Base-by-base conservation (phyloP, 2,329 filamentous ascomycete species). In the Aureobasidium sp. region DNA sequence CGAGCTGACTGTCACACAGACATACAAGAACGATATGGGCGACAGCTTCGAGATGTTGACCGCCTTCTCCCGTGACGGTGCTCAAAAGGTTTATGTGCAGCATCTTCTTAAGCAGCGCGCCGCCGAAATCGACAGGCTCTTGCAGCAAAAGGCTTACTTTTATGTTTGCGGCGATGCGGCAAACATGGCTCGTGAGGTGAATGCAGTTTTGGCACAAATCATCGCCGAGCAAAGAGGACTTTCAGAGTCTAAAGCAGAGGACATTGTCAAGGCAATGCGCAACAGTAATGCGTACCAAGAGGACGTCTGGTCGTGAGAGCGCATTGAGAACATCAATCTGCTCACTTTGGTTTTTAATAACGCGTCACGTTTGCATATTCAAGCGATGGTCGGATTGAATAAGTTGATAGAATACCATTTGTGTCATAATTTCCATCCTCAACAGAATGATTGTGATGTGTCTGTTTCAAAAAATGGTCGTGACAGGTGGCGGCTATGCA, bases 101-200 rank as follows among this genome's bases (percentile, higher is more conserved):
- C 90, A 98, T 71, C 81, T 87, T 57, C 79, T 98, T 56, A 85
- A 87, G 72, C 88, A 97, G 70, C 79, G 84, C 47, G 84, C 87
- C 55, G 80, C 87, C 63, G 83, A 95, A 63, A 79, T 98, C 72
- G 91, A 95, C 71, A 84, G 91, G 59, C 81, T 98, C 1, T 78
- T 98, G 8, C 78, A 86, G 70, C 87, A 90, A 69, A 84, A 84
- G 66, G 93, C 89, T 4, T 96, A 93, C 72, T 90, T 98, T 70
- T 98, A 98, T 69, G 91, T 98, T 55, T 98, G 94, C 64, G 93
- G 93, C 73, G 93, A 98, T 67, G 94, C 94, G 0, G 88, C 93
- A 54, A 90, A 95, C 74, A 96, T 77, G 70, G 71, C 72, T 12
- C 63, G 69, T 25, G 71, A 74, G 59, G 70, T 74, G 27, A 67